Percentiles rank a stretch among this genome's conserved stretches.
These are phyloP conservation scores for Gomphus bonarii DNA, from an alignment of 1,284 basidiomycete genomes.

Conservation along the genomic window DNA sequence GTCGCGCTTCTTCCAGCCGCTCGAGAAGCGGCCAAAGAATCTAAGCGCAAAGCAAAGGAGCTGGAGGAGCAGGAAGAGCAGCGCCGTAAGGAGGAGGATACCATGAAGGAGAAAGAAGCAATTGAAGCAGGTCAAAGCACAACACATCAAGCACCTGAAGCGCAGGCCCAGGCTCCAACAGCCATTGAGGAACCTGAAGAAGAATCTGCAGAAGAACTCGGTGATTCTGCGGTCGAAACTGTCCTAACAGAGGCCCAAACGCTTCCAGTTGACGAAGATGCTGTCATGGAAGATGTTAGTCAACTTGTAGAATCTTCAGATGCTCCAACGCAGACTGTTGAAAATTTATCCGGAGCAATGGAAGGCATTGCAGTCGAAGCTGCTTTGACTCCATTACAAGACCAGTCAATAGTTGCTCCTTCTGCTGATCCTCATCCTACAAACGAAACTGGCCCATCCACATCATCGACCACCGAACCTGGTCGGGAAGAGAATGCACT, in stretches of 20 bases:
- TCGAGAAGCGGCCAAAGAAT: slow-evolving; percentile 40
- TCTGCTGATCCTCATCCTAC: slow-evolving; percentile 1
- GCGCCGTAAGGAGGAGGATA: slow-evolving; percentile 16
- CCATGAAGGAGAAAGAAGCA: slow-evolving; percentile 14
- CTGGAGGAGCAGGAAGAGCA: slow-evolving; percentile 28
- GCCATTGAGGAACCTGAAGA: slow-evolving; percentile 14
- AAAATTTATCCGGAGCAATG: slow-evolving; percentile 21
- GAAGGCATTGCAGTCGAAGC: slow-evolving; percentile 14
- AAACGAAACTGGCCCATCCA: neutral
- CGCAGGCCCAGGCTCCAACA: slow-evolving; percentile 11
- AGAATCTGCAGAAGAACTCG: slow-evolving; percentile 14
- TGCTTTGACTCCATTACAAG: slow-evolving; percentile 20
- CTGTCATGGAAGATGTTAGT: slow-evolving; percentile 11
- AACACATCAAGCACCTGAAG: slow-evolving; percentile 26
- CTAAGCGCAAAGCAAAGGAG: slow-evolving; percentile 29
- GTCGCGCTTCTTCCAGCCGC: slow-evolving; percentile 79
- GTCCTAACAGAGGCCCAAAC: neutral
- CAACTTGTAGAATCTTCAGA: slow-evolving; percentile 2
- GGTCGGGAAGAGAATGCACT: slow-evolving; percentile 6
- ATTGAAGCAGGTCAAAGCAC: slow-evolving; percentile 25
- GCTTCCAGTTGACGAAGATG: slow-evolving; percentile 4
- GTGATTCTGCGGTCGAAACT: neutral
- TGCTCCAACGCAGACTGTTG: neutral
- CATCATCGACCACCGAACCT: slow-evolving; percentile 10
- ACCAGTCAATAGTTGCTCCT: slow-evolving; percentile 23